Conservation (phyloP, 1,284 basidiomycete species). For the Singerocomus inundabilis region DNA sequence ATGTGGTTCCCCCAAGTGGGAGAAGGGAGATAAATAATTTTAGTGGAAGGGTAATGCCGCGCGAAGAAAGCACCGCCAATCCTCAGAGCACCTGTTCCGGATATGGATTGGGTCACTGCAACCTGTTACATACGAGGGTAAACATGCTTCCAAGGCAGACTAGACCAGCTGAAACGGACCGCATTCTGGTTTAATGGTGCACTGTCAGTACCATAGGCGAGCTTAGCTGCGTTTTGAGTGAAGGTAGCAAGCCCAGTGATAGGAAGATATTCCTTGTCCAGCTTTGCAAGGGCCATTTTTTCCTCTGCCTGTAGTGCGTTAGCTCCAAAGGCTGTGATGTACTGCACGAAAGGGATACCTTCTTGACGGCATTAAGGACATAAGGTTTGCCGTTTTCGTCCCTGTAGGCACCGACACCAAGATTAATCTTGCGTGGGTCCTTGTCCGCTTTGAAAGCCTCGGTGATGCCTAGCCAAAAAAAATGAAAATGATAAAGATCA, state of each 20-base stretch:
- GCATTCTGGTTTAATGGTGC: conserved; percentile 72
- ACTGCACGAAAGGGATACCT: conserved; percentile 55
- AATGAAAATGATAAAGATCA: no score
- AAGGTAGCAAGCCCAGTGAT: conserved; percentile 92
- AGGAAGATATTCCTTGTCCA: conserved; percentile 98
- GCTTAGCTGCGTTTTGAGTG: conserved; percentile 84
- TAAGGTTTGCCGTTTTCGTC: conserved; percentile 96
- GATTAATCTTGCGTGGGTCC: conserved; percentile 91
- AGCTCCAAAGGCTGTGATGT: no score
- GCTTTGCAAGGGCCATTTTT: conserved; percentile 60
- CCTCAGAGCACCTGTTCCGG: conserved; percentile 96
- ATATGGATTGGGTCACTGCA: conserved; percentile 94
- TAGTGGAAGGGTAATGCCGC: conserved; percentile 85
- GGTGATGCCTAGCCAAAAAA: conserved; percentile 61
- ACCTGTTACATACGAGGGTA: conserved; percentile 49
- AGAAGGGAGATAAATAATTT: conserved; percentile 89
- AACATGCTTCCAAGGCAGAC: neutral
- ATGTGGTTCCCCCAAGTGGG: conserved; percentile 99
- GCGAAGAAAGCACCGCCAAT: conserved; percentile 95
- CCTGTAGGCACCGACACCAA: conserved; percentile 94
- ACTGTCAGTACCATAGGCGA: conserved; percentile 90
- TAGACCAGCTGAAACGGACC: conserved; percentile 46
- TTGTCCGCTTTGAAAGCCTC: conserved; percentile 97
- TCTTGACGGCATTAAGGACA: conserved; percentile 86
- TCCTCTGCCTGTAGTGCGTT: conserved; percentile 72